Evolutionary conservation across 495 filamentous ascomycete species (phyloP).

Genomic region (Penicillium flavigenum): DNA sequence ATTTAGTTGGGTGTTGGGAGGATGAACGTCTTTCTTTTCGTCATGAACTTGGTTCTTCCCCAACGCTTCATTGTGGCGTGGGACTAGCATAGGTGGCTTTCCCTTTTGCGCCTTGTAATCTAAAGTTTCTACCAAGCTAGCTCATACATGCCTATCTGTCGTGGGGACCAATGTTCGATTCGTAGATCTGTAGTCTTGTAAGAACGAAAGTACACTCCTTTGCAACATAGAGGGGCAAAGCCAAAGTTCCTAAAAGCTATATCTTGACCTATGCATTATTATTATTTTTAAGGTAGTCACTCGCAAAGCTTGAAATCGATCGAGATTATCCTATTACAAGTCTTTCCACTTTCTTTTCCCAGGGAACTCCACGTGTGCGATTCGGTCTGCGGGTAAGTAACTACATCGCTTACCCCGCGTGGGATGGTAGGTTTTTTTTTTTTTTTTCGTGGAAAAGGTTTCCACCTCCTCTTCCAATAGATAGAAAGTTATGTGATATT

Average conservation of each 20-base stretch:
- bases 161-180: conserved; percentile 9
- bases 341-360: neutral
- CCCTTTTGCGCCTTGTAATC: conserved; percentile 27
- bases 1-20: conserved; percentile 16
- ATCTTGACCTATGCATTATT: neutral
- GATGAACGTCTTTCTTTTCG: conserved; percentile 20
- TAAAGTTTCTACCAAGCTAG: conserved; percentile 31
- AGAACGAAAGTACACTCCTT: neutral
- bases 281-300: neutral
- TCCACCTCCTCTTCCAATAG: neutral
- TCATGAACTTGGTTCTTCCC: conserved; percentile 13
- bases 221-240: neutral
- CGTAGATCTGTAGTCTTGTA: neutral
- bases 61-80: conserved; percentile 1
- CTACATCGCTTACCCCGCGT: conserved; percentile 2
- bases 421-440: neutral
- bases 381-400: neutral
- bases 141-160: conserved; percentile 19
- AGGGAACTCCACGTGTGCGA: neutral
- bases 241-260: neutral
- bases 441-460: neutral
- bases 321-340: neutral
- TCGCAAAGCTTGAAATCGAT: conserved; percentile 1
- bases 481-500: too few relatives aligned
- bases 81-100: conserved; percentile 19